Evolutionary conservation across 1,284 basidiomycete species (phyloP).

Genomic region (Malassezia brasiliensis): DNA sequence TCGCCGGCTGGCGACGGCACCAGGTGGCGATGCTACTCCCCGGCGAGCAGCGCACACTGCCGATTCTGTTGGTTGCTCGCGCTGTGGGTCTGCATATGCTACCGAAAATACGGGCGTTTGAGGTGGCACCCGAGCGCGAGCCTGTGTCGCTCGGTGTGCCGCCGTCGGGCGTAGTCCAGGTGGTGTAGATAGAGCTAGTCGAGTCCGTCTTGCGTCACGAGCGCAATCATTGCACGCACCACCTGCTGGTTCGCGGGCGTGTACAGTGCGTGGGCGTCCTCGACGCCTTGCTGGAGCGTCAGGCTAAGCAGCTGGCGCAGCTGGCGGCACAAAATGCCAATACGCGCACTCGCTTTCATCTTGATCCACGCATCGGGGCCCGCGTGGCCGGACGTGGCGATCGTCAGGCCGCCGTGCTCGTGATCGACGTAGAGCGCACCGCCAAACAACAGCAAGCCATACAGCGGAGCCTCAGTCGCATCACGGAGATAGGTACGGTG

Average conservation of each 20-base stretch:
- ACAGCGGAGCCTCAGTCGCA: constrained; percentile 79
- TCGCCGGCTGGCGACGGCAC: background rate
- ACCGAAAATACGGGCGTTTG: constrained; percentile 5
- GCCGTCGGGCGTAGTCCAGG: background rate
- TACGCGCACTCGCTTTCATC: constrained; percentile 72
- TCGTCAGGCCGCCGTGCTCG: constrained; percentile 59
- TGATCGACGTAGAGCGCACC: constrained; percentile 67
- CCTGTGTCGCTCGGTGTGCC: background rate
- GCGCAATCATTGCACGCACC: constrained; percentile 60
- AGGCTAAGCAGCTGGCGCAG: constrained; percentile 52
- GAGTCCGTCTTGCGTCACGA: constrained; percentile 55
- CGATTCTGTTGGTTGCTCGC: background rate
- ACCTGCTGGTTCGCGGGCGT: constrained; percentile 56
- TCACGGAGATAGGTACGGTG: constrained; percentile 77
- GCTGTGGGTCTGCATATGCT: background rate
- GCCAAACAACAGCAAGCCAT: constrained; percentile 73
- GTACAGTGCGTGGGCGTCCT: constrained; percentile 47
- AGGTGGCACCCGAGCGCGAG: background rate
- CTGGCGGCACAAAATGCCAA: constrained; percentile 80
- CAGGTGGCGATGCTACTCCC: constrained; percentile 5
- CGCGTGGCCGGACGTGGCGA: constrained; percentile 21
- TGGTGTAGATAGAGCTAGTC: background rate
- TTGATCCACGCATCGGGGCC: constrained; percentile 54
- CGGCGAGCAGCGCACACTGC: constrained; percentile 6
- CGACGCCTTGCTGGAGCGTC: constrained; percentile 20